Conservation (phyloP, 2,329 filamentous ascomycete species). For the Aspergillus fumigatus region DNA sequence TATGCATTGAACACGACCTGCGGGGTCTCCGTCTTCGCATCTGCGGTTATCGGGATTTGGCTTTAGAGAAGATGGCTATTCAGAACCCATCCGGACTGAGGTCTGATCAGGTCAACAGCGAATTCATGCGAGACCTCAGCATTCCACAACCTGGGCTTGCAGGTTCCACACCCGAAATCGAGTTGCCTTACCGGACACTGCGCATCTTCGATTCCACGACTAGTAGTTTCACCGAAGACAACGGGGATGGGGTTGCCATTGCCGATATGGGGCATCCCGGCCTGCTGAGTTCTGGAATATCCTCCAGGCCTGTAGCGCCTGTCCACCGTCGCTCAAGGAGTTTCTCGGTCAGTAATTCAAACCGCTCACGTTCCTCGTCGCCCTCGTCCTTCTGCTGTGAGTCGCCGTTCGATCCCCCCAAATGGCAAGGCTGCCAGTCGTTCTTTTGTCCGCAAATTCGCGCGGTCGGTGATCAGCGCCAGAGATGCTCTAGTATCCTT, state of each 20-base stretch:
- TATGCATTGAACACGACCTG: slow-evolving; percentile 59
- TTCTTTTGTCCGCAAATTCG: slow-evolving; percentile 45
- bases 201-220: slow-evolving; percentile 26
- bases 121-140: background rate
- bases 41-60: slow-evolving; percentile 54
- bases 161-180: slow-evolving; percentile 15
- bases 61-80: slow-evolving; percentile 44
- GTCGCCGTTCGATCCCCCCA: slow-evolving; percentile 31
- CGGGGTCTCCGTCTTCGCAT: slow-evolving; percentile 53
- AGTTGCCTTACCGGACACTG: slow-evolving; percentile 29
- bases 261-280: slow-evolving; percentile 20
- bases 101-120: slow-evolving; percentile 3
- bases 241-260: slow-evolving; percentile 21
- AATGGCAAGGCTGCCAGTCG: slow-evolving; percentile 46
- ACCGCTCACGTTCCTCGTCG: slow-evolving; percentile 38
- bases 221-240: slow-evolving; percentile 34
- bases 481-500: slow-evolving; percentile 40
- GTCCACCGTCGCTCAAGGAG: slow-evolving; percentile 31
- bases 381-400: slow-evolving; percentile 36
- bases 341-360: slow-evolving; percentile 37
- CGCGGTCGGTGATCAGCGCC: slow-evolving; percentile 42
- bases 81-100: slow-evolving; percentile 24
- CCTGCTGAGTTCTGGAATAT: slow-evolving; percentile 18
- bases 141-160: background rate
- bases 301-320: slow-evolving; percentile 16